Evolutionary conservation across 192 early-diverging fungal species (phyloP).

Genomic region (Powellomyces hirtus): DNA sequence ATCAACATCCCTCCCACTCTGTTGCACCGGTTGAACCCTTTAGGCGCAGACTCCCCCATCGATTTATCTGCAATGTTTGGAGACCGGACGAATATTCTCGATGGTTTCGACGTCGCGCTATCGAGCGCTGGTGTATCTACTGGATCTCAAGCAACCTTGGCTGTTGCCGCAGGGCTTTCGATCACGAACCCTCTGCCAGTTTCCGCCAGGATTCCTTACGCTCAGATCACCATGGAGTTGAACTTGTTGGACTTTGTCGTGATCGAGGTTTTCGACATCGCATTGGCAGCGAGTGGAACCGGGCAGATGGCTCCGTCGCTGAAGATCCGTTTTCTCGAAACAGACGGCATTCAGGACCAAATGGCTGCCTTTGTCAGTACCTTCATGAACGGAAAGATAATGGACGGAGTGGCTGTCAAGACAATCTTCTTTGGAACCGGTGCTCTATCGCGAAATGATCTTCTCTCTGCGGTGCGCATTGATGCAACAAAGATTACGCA

Average conservation of each 20-base stretch:
- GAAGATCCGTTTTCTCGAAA: neutral
- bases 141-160: neutral
- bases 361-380: neutral
- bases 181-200: neutral
- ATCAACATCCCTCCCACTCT: neutral
- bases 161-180: neutral
- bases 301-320: neutral
- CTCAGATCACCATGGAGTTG: neutral
- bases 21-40: neutral
- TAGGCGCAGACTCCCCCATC: constrained; percentile 1
- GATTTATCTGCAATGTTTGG: neutral
- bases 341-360: neutral
- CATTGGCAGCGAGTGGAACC: neutral
- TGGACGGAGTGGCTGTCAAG: neutral
- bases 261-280: neutral
- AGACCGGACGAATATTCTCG: neutral
- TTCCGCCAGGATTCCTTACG: neutral
- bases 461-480: neutral
- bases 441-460: neutral
- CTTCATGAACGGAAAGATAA: neutral
- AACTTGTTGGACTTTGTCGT: neutral
- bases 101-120: neutral
- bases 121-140: neutral
- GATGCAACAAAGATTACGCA: neutral
- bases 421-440: neutral